These are phyloP conservation scores for Ophiostoma montium DNA, from an alignment of 2,329 filamentous ascomycete species.

Conservation along the genomic window DNA sequence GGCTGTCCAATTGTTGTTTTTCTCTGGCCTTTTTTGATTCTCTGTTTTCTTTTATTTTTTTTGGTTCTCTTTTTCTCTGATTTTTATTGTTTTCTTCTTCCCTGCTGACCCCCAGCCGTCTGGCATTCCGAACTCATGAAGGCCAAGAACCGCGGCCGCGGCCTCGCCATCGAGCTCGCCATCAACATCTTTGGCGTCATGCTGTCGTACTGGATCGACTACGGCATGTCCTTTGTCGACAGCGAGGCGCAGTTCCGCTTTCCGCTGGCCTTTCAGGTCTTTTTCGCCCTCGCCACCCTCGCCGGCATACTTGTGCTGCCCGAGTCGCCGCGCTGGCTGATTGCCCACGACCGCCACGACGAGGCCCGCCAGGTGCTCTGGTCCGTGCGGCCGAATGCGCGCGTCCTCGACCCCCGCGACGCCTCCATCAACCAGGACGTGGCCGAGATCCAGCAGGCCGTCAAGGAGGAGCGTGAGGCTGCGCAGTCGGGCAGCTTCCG, in stretches of 20 bases:
- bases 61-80: too few relatives aligned
- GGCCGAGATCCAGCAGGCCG: slow-evolving; percentile 10
- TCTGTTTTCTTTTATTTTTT: neutral
- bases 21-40: neutral
- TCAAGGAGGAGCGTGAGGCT: slow-evolving; percentile 9
- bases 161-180: slow-evolving; percentile 11
- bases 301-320: slow-evolving; percentile 22
- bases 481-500: slow-evolving; percentile 4
- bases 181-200: slow-evolving; percentile 17
- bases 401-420: neutral
- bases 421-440: neutral
- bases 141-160: slow-evolving; percentile 24
- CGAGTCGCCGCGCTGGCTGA: slow-evolving; percentile 31
- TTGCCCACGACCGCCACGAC: slow-evolving; percentile 21
- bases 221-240: slow-evolving; percentile 17
- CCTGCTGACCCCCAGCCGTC: slow-evolving; percentile 8
- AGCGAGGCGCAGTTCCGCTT: slow-evolving; percentile 18
- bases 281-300: slow-evolving; percentile 18
- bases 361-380: slow-evolving; percentile 20
- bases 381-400: neutral
- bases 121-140: slow-evolving; percentile 25
- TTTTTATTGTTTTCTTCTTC: neutral
- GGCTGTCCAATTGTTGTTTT: too few relatives aligned
- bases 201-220: slow-evolving; percentile 16
- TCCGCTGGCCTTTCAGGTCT: slow-evolving; percentile 17